phyloP scores from a whole-genome alignment of 768 basidiomycete species.

The Boletus sp. region DNA sequence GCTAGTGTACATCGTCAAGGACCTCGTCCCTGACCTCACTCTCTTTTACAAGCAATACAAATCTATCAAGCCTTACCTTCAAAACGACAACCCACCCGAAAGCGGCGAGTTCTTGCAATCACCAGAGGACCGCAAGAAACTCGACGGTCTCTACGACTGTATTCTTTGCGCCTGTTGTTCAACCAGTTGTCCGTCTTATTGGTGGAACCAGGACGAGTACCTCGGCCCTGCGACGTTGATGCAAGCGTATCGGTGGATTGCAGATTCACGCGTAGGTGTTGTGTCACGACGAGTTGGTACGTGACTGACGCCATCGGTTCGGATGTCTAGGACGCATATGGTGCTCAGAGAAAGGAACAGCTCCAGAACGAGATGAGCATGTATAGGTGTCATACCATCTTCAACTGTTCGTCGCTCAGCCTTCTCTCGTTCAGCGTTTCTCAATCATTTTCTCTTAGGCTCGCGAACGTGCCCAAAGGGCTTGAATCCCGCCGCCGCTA shows the following conservation, averaged over 20 bases:
- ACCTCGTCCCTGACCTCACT: conserved; percentile 89
- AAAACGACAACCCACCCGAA: conserved; percentile 88
- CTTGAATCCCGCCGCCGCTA: conserved; percentile 87
- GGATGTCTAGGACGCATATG: conserved; percentile 61
- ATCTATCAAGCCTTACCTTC: conserved; percentile 94
- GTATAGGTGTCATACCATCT: conserved; percentile 98
- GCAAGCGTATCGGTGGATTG: conserved; percentile 98
- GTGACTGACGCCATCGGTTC: neutral
- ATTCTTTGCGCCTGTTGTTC: conserved; percentile 98
- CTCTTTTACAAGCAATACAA: conserved; percentile 99
- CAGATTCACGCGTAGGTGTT: conserved; percentile 79
- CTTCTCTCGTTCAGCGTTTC: neutral
- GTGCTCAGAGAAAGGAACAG: conserved; percentile 79
- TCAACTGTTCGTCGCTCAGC: conserved; percentile 68
- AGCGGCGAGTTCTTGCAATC: conserved; percentile 87
- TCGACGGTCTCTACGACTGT: conserved; percentile 97
- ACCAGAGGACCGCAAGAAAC: conserved; percentile 87
- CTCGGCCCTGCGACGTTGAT: conserved; percentile 95
- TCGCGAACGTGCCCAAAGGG: conserved; percentile 97
- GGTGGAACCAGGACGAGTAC: conserved; percentile 99
- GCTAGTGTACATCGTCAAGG: conserved; percentile 97
- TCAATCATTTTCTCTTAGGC: conserved; percentile 38
- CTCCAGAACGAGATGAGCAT: conserved; percentile 95
- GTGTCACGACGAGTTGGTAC: neutral
- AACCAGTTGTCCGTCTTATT: conserved; percentile 95